These are phyloP conservation scores for Ampelomyces quisqualis DNA, from an alignment of 2,329 filamentous ascomycete genomes.

Conservation along the genomic window DNA sequence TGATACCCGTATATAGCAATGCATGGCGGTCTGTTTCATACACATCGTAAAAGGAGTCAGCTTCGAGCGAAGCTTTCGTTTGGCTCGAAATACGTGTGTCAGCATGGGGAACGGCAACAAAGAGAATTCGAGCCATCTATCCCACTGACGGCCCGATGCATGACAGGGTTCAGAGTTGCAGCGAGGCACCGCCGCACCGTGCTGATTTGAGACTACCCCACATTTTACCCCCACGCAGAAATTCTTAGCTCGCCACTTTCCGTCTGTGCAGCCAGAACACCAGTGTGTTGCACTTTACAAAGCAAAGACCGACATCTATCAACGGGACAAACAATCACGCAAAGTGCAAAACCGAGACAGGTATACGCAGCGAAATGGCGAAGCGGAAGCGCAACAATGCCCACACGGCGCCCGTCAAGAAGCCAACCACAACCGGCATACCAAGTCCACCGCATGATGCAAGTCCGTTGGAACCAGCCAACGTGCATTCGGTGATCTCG, in stretches of 20 bases:
- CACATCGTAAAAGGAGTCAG: too few species aligned
- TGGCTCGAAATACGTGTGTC: too few species aligned
- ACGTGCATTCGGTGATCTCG: conserved; percentile 57
- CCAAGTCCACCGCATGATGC: conserved; percentile 32
- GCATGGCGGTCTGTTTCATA: neutral
- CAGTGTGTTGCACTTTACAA: too few species aligned
- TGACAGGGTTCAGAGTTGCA: neutral
- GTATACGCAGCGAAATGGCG: too few species aligned
- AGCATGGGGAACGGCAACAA: too few species aligned
- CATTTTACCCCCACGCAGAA: neutral
- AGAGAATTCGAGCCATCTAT: too few species aligned
- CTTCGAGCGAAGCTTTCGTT: neutral
- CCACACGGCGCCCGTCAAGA: conserved; percentile 23
- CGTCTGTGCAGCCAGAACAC: too few species aligned
- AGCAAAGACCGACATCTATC: too few species aligned
- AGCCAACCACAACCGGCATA: conserved; percentile 22
- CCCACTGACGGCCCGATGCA: too few species aligned
- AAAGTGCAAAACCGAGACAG: too few species aligned
- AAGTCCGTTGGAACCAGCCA: conserved; percentile 48
- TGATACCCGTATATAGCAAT: conserved; percentile 6
- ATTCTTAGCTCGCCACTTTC: conserved; percentile 1
- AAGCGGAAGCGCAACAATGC: conserved; percentile 33
- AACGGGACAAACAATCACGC: too few species aligned
- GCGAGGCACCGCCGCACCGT: too few species aligned
- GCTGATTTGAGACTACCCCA: conserved; percentile 2